Evolutionary conservation across 2,329 filamentous ascomycete species (phyloP), one percentile per base, ranked within the genome.

Genomic region (Apiospora phragmitis): DNA sequence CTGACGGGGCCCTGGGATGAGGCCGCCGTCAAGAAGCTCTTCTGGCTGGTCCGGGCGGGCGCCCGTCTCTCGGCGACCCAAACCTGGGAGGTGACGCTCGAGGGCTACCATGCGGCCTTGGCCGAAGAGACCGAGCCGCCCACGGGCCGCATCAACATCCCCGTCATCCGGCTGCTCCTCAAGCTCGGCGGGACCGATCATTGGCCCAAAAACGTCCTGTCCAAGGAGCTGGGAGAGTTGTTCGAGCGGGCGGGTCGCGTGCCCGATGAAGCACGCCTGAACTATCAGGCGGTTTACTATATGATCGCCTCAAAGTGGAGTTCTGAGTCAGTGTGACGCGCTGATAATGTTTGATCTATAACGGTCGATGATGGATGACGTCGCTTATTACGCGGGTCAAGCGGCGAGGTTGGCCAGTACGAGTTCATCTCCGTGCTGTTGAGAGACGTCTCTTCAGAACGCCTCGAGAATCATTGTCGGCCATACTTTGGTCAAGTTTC

Each of bases 401-500:
- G 9, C 21, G 18, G 7, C 7, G 8, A 3, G 21, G 21, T n/a
- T 7, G n/a, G 12, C 12, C 9, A 4, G 14, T 24, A 49, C 47
- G 7, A 26, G 9, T 4, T 12, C n/a, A 14, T 14, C 11, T 12
- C n/a, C 9, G 45, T 24, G 45, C 47, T 49, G 47, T 12, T 9
- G n/a, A 14, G 47, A 24, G n/a, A 24, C 3, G n/a, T 24, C n/a
- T 49, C n/a, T 24, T 12, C n/a, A n/a, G 9, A 16, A 47, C 6
- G 21, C 43, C 6, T 47, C 21, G 43, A 47, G 21, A 47, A 3
- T 8, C 43, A 16, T 42, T 16, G 41, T n/a, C 47, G 11, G 47
- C 4, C 47, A 2, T 26, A n/a, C 72, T 75, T 0, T 42, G 21
- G 74, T 90, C 87, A 71, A 87, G 90, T 38, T 88, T 82, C 88